Evolutionary conservation across 2,329 filamentous ascomycete genomes (phyloP).

Genomic region (Trichoderma pleuroti): DNA sequence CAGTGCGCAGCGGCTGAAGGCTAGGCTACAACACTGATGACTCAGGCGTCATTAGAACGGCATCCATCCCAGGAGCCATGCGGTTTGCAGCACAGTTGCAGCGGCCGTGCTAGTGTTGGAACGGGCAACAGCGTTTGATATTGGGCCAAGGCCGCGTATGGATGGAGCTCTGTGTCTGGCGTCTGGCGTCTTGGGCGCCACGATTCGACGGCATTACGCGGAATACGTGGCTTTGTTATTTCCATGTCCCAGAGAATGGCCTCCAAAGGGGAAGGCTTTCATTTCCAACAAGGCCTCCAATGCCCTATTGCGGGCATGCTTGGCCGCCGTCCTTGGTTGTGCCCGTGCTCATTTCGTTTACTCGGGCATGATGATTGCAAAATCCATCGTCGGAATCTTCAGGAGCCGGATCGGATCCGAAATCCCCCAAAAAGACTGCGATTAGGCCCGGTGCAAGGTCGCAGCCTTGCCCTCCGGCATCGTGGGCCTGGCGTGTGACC

Average conservation of each 20-base stretch:
- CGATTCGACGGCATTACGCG: neutral
- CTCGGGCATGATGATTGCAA: neutral
- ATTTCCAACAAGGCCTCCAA: slow-evolving; percentile 15
- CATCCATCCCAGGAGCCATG: neutral
- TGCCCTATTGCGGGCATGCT: neutral
- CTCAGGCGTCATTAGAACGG: slow-evolving; percentile 8
- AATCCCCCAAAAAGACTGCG: neutral
- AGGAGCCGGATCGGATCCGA: slow-evolving; percentile 11
- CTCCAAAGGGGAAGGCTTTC: neutral
- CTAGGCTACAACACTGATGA: slow-evolving; percentile 18
- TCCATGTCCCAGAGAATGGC: neutral
- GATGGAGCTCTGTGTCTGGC: neutral
- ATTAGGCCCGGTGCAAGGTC: neutral
- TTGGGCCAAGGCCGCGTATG: neutral
- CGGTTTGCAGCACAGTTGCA: neutral
- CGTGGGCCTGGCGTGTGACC: slow-evolving; percentile 9
- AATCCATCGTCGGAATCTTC: slow-evolving; percentile 7
- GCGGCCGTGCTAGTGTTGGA: neutral
- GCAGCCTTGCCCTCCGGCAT: neutral
- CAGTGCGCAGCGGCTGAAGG: slow-evolving; percentile 17
- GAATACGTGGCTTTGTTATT: neutral
- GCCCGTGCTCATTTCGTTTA: neutral
- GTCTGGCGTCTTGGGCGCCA: neutral
- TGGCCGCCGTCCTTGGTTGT: neutral
- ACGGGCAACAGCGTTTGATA: neutral